Conservation (phyloP, 139 green algal species). For the Picochlorum sp. region DNA sequence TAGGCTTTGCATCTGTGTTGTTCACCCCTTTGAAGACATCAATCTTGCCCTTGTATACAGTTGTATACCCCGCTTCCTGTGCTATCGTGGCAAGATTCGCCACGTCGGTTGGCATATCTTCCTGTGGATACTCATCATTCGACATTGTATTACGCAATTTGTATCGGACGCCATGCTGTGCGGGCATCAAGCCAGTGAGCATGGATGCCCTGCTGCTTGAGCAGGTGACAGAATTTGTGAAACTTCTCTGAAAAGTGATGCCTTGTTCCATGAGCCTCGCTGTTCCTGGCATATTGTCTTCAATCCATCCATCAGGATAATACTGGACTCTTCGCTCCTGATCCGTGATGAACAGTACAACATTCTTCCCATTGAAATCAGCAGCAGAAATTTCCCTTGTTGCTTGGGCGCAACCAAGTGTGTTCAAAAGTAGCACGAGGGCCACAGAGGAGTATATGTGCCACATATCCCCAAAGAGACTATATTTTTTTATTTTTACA, state of each 20-base stretch:
- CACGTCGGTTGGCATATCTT: constrained; percentile 7
- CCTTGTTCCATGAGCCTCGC: constrained; percentile 8
- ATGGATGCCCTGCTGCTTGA: not conserved
- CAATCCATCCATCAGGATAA: constrained; percentile 8
- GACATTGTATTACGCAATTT: constrained; percentile 15
- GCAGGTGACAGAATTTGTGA: too few relatives aligned
- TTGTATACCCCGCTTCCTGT: constrained; percentile 9
- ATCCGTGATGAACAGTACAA: constrained; percentile 19
- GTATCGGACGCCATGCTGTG: constrained; percentile 12
- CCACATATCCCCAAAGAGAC: too few relatives aligned
- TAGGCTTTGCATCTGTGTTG: not conserved
- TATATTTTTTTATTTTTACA: too few relatives aligned
- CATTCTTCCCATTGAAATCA: constrained; percentile 20
- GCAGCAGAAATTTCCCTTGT: not conserved
- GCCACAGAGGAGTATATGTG: too few relatives aligned
- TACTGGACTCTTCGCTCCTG: constrained; percentile 9
- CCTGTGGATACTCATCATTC: constrained; percentile 4
- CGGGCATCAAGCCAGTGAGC: constrained; percentile 13
- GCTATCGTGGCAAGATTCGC: constrained; percentile 11
- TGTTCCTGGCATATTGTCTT: constrained; percentile 7
- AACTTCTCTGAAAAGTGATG: too few relatives aligned
- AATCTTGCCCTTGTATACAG: constrained; percentile 24
- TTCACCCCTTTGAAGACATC: constrained; percentile 15
- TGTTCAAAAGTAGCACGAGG: too few relatives aligned
- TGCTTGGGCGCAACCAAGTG: too few relatives aligned